phyloP scores from a whole-genome alignment of 2,329 filamentous ascomycete genomes.

The Juglanconis oblonga region DNA sequence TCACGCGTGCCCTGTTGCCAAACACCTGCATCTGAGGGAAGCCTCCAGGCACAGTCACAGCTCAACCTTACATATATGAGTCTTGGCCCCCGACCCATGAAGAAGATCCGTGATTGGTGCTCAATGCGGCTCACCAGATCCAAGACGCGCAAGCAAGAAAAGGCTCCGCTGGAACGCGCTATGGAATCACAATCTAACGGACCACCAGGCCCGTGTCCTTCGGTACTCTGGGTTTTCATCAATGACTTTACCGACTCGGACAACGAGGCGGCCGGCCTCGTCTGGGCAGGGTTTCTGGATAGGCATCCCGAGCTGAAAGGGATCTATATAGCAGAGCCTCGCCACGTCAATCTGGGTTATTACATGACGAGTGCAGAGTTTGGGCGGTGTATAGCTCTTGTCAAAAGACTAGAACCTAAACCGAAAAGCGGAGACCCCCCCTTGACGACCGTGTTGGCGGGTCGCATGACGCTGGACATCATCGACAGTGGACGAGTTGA shows the following conservation, averaged over 20 bases:
- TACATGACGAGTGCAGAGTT: constrained; percentile 15
- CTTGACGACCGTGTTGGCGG: constrained; percentile 12
- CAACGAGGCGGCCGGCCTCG: constrained; percentile 14
- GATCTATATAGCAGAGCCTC: constrained; percentile 18
- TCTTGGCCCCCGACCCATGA: constrained; percentile 3
- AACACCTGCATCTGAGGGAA: neutral
- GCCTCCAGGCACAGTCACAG: neutral
- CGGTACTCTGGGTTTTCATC: constrained; percentile 10
- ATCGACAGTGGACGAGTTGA: constrained; percentile 4
- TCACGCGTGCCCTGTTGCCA: no score
- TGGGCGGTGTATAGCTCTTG: constrained; percentile 4
- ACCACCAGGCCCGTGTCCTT: neutral
- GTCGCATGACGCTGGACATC: constrained; percentile 5
- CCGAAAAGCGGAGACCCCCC: constrained; percentile 5
- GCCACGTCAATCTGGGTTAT: constrained; percentile 16
- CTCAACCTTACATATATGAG: neutral
- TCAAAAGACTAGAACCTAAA: constrained; percentile 1
- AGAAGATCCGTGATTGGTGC: constrained; percentile 13
- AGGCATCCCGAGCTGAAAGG: constrained; percentile 4
- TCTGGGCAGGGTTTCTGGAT: constrained; percentile 6
- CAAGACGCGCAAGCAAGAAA: constrained; percentile 5
- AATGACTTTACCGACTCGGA: constrained; percentile 19
- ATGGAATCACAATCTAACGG: constrained; percentile 8
- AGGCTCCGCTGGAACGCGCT: constrained; percentile 3
- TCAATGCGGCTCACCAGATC: constrained; percentile 13